Conservation (phyloP, 2,329 filamentous ascomycete species). For the Dryadomyces quercivorus region DNA sequence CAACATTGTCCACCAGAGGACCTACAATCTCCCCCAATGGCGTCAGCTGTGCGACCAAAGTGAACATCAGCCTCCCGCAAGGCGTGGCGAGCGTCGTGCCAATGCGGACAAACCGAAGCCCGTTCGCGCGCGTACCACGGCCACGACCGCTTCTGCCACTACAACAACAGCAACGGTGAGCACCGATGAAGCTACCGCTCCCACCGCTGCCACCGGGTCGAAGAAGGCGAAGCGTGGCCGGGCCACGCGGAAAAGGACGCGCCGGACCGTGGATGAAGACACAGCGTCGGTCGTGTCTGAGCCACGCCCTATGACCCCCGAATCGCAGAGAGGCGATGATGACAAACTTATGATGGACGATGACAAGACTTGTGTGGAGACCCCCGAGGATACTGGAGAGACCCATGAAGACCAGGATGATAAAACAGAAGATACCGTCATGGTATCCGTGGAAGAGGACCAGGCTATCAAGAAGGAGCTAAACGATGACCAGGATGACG, state of each 20-base stretch:
- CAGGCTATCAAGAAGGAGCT: conserved; percentile 27
- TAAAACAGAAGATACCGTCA: conserved; percentile 18
- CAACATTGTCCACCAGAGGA: conserved; percentile 90
- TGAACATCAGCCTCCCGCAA: conserved; percentile 88
- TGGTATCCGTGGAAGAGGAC: conserved; percentile 38
- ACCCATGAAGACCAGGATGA: conserved; percentile 20
- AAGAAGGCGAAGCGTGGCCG: conserved; percentile 16
- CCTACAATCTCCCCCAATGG: conserved; percentile 96
- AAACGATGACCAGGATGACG: conserved; percentile 33
- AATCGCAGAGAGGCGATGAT: conserved; percentile 28
- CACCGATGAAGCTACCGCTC: background rate
- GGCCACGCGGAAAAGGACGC: conserved; percentile 22
- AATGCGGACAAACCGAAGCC: conserved; percentile 41
- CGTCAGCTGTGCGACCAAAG: conserved; percentile 85
- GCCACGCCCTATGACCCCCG: conserved; percentile 45
- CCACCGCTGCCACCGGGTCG: background rate
- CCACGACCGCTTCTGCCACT: conserved; percentile 14
- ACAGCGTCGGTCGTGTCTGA: conserved; percentile 24
- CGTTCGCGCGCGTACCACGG: conserved; percentile 25
- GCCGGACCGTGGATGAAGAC: conserved; percentile 27
- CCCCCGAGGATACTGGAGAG: conserved; percentile 3
- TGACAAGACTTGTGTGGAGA: conserved; percentile 9
- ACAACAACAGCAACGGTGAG: conserved; percentile 15
- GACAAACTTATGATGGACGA: conserved; percentile 9
- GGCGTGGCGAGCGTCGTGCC: conserved; percentile 67